Percentiles rank a stretch among this genome's conserved stretches.
Conservation (phyloP, 2,329 filamentous ascomycete species). For the Beauveria asiatica region DNA sequence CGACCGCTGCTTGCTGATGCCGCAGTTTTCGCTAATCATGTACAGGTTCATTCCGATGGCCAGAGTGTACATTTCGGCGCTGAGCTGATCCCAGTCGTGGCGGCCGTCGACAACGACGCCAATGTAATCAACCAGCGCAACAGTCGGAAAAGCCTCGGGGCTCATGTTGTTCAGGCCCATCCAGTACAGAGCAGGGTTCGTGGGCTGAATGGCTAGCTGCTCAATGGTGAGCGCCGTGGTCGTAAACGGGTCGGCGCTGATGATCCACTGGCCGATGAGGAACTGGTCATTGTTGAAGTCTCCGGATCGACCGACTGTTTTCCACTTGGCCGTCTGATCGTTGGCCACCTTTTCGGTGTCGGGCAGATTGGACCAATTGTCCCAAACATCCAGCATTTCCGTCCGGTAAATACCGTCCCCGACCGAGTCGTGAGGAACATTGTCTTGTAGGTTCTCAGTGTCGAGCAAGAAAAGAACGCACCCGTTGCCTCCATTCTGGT, state of each 20-base stretch:
- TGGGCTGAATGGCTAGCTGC: slow-evolving; percentile 22
- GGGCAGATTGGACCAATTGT: slow-evolving; percentile 24
- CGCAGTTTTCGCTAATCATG: slow-evolving; percentile 26
- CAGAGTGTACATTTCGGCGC: slow-evolving; percentile 24
- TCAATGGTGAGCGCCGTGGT: slow-evolving; percentile 21
- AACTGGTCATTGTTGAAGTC: slow-evolving; percentile 18
- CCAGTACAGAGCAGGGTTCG: slow-evolving; percentile 28
- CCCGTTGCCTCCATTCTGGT: slow-evolving; percentile 23
- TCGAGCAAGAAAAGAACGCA: slow-evolving; percentile 26
- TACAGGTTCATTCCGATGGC: slow-evolving; percentile 25
- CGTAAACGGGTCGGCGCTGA: slow-evolving; percentile 20
- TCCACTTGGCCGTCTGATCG: slow-evolving; percentile 17
- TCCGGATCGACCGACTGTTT: slow-evolving; percentile 15
- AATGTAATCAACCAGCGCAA: slow-evolving; percentile 24
- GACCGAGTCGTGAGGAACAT: slow-evolving; percentile 17
- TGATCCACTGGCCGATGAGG: slow-evolving; percentile 25
- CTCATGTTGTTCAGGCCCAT: slow-evolving; percentile 22
- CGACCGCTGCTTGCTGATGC: slow-evolving; percentile 16
- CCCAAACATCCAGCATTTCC: slow-evolving; percentile 17
- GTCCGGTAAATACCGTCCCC: slow-evolving; percentile 23
- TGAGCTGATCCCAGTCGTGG: slow-evolving; percentile 20
- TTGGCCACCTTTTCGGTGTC: slow-evolving; percentile 19
- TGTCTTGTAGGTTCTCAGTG: slow-evolving; percentile 14
- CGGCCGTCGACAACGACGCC: slow-evolving; percentile 21
- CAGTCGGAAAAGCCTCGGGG: slow-evolving; percentile 22